Evolutionary conservation across 2,329 filamentous ascomycete species (phyloP), one percentile per base, ranked within the genome.

Genomic region (Orbilia javanica): DNA sequence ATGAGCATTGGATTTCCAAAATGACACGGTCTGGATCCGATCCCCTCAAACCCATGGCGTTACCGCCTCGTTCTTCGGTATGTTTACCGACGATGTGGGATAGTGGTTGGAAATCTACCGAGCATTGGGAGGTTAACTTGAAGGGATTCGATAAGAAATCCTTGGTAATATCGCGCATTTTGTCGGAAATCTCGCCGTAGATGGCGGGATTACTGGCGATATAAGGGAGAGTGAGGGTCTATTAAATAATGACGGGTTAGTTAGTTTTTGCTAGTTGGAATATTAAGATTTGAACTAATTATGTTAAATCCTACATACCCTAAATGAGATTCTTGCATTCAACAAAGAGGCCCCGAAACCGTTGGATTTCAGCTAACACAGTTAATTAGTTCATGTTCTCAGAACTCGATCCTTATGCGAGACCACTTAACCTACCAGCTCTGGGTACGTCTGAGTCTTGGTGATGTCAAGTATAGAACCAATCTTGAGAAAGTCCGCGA

Each of bases 1-100:
- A 53, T 29, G 50, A 31, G 27, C 50, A 53, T 31, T 53, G 50
- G 5, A 53, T 53, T 31, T 53, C 50, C 10, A 53, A 53, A n/a
- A 53, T 53, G 3, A 53, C 1, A 18, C 50, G 50, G 13, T 53
- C 50, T 31, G 50, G 50, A n/a, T 53, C 50, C 3, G 50, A 53
- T 0, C 50, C 27, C 0, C 13, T 53, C 50, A 53, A 31, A n/a
- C 50, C 50, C 50, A 53, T 53, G 13, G 50, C 50, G 13, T 53
- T 53, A 10, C 50, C 50, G 6, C 50, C 50, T 4, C 50, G 50
- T 4, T 31, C 50, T 18, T 53, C 25, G 25, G 13, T 31, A n/a
- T 53, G 50, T 18, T 53, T 5, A 15, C 50, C 50, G 18, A 53
- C 50, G 15, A 53, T 31, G n/a, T 25, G 34, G 7, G 50, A 29